A percentile compares a stretch with the other conserved stretches of the same genome.
Conservation (phyloP, 1,284 basidiomycete genomes). For the Laetiporus sulphureus region DNA sequence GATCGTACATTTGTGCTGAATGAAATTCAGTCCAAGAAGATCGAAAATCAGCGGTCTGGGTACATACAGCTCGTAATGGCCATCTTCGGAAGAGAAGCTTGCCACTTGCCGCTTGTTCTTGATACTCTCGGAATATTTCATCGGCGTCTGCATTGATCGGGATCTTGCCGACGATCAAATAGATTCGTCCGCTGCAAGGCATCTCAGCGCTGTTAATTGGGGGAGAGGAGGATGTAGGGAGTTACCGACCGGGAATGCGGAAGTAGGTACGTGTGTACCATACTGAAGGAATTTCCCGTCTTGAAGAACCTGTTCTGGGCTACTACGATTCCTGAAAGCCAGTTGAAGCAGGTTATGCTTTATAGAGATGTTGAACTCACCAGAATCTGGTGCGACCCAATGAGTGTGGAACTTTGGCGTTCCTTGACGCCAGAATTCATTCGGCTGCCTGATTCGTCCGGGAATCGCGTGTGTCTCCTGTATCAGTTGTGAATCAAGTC, state of each 20-base stretch:
- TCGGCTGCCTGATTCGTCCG: constrained; percentile 27
- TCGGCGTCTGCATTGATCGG: constrained; percentile 41
- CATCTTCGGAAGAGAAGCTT: constrained; percentile 56
- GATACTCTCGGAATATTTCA: constrained; percentile 53
- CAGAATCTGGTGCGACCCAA: constrained; percentile 15
- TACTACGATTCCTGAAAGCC: constrained; percentile 11
- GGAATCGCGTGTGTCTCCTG: constrained; percentile 22
- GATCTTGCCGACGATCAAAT: constrained; percentile 44
- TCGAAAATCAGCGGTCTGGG: too few relatives aligned
- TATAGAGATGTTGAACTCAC: constrained; percentile 9
- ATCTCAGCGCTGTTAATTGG: not conserved
- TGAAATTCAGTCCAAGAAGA: not conserved
- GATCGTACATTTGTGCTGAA: constrained; percentile 55
- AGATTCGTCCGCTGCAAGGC: constrained; percentile 52
- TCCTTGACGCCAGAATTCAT: constrained; percentile 35
- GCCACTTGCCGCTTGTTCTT: constrained; percentile 51
- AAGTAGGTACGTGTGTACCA: constrained; percentile 29
- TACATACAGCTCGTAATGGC: constrained; percentile 56
- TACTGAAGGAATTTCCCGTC: not conserved
- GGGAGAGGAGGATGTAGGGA: not conserved
- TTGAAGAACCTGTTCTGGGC: constrained; percentile 1
- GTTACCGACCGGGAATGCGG: constrained; percentile 39
- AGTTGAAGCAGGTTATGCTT: not conserved
- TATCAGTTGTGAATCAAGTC: constrained; percentile 1
- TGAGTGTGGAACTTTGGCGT: constrained; percentile 12